phyloP scores from a whole-genome alignment of 1,284 basidiomycete species.

The Moesziomyces sp. region DNA sequence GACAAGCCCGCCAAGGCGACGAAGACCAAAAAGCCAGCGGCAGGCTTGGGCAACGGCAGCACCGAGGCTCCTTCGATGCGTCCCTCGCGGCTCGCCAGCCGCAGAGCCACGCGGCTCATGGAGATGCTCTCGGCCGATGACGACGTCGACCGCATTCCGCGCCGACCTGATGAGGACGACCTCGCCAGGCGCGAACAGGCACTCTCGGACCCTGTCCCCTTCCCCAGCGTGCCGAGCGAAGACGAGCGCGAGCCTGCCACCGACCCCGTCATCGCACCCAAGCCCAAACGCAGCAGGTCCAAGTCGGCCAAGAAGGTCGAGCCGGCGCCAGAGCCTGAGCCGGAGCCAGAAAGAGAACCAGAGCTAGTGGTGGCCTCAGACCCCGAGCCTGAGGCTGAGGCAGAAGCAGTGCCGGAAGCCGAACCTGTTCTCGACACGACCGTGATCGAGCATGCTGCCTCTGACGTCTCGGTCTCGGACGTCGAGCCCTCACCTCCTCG shows the following conservation, averaged over 20 bases:
- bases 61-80: slow-evolving; percentile 16
- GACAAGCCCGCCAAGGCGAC: neutral
- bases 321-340: neutral
- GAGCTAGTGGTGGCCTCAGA: neutral
- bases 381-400: neutral
- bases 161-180: slow-evolving; percentile 33
- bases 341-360: neutral
- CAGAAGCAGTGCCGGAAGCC: neutral
- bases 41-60: slow-evolving; percentile 26
- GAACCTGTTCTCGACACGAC: slow-evolving; percentile 1
- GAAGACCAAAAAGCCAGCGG: slow-evolving; percentile 22
- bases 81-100: slow-evolving; percentile 32
- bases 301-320: slow-evolving; percentile 27
- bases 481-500: too few relatives aligned
- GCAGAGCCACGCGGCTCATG: slow-evolving; percentile 39
- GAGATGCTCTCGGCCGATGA: slow-evolving; percentile 29
- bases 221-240: slow-evolving; percentile 12
- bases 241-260: slow-evolving; percentile 12
- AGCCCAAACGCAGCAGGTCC: slow-evolving; percentile 36
- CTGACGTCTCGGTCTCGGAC: slow-evolving; percentile 1
- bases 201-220: slow-evolving; percentile 31
- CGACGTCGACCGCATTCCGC: slow-evolving; percentile 31
- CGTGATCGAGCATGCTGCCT: neutral
- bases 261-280: slow-evolving; percentile 17
- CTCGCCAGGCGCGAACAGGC: slow-evolving; percentile 26